phyloP scores from a whole-genome alignment of 129 eudicot species.

The Flaveria robusta region DNA sequence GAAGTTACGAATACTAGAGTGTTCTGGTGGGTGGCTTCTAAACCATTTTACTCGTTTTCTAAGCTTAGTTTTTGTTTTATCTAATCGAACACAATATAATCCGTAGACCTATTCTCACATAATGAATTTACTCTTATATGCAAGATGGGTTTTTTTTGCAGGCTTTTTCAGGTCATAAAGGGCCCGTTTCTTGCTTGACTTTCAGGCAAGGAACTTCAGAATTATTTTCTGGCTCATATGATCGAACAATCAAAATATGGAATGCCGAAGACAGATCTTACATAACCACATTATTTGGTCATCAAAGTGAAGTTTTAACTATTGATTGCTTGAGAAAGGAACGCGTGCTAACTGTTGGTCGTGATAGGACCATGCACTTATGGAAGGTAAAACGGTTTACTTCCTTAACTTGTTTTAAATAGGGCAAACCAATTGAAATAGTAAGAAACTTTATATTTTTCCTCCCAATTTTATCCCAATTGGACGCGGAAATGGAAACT shows the following conservation, averaged over 20 bases:
- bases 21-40: neutral
- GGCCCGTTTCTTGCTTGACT: constrained; percentile 90
- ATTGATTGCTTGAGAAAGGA: constrained; percentile 89
- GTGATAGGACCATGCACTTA: constrained; percentile 88
- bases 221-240: constrained; percentile 92
- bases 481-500: neutral
- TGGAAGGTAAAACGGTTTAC: constrained; percentile 66
- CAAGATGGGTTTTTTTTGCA: constrained; percentile 33
- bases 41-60: neutral
- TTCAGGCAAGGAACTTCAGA: constrained; percentile 94
- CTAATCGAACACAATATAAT: neutral
- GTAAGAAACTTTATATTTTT: neutral
- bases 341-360: constrained; percentile 82
- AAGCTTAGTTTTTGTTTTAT: neutral
- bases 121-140: constrained; percentile 16
- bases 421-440: neutral
- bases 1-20: neutral
- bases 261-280: constrained; percentile 87
- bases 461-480: neutral
- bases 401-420: neutral
- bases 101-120: neutral
- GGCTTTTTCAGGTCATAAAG: constrained; percentile 97
- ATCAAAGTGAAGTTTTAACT: constrained; percentile 86
- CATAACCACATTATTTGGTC: constrained; percentile 79
- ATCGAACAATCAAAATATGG: constrained; percentile 85